Evolutionary conservation across 2,329 filamentous ascomycete genomes (phyloP).

Genomic region (Penicillium sp.): DNA sequence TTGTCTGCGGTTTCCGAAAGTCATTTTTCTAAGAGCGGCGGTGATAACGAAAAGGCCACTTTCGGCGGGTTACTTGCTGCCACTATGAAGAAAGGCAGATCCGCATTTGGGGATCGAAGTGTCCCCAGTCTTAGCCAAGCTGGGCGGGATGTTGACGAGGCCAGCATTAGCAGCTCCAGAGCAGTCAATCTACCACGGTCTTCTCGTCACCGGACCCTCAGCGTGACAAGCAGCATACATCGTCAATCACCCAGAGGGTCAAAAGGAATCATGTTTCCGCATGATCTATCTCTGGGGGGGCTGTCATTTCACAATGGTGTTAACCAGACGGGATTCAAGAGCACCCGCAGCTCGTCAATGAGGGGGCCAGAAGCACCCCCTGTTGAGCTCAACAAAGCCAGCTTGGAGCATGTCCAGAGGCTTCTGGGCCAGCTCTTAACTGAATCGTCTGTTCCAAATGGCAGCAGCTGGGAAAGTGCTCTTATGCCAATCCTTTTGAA

Average conservation of each 20-base stretch:
- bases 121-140: conserved; percentile 67
- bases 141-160: conserved; percentile 61
- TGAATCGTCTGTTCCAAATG: conserved; percentile 70
- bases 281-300: conserved; percentile 34
- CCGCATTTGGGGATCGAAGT: conserved; percentile 70
- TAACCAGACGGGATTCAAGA: conserved; percentile 43
- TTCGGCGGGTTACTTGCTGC: conserved; percentile 70
- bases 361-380: conserved; percentile 69
- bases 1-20: conserved; percentile 70
- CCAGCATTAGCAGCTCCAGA: conserved; percentile 62
- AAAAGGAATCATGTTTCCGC: conserved; percentile 53
- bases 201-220: conserved; percentile 74
- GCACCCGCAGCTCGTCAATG: conserved; percentile 80
- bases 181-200: conserved; percentile 61
- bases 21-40: conserved; percentile 58
- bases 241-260: conserved; percentile 68
- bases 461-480: conserved; percentile 80
- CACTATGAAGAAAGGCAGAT: conserved; percentile 73
- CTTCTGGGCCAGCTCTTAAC: conserved; percentile 78
- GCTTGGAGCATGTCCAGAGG: conserved; percentile 81
- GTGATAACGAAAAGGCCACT: conserved; percentile 70
- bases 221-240: conserved; percentile 73
- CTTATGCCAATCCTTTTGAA: conserved; percentile 84
- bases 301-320: conserved; percentile 44
- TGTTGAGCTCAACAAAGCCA: conserved; percentile 83